Evolutionary conservation across 495 filamentous ascomycete genomes (phyloP).

Genomic region (Aspergillus campestris): DNA sequence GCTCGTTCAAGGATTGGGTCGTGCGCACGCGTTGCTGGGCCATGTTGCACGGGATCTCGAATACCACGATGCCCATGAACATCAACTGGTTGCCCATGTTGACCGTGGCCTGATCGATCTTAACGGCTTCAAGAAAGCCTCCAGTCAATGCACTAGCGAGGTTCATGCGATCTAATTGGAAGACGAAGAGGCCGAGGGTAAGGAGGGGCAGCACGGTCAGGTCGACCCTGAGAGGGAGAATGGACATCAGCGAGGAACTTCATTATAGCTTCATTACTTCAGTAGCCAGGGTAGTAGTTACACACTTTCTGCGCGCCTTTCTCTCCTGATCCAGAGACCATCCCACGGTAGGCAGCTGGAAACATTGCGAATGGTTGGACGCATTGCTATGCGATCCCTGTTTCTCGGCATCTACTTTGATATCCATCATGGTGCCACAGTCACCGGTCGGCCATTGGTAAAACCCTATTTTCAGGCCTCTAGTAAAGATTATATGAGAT

Average conservation of each 20-base stretch:
- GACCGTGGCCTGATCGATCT: conserved; percentile 48
- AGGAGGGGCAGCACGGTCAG: conserved; percentile 44
- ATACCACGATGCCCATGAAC: conserved; percentile 46
- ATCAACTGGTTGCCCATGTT: conserved; percentile 50
- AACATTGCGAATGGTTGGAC: neutral
- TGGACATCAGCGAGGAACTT: neutral
- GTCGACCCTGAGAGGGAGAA: conserved; percentile 31
- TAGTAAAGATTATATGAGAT: too few relatives aligned
- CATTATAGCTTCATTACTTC: neutral
- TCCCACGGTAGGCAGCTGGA: too few relatives aligned
- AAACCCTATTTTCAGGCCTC: too few relatives aligned
- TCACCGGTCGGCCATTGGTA: too few relatives aligned
- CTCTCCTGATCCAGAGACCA: too few relatives aligned
- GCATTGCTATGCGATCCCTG: neutral
- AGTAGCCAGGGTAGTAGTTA: too few relatives aligned
- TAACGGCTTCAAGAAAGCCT: conserved; percentile 43
- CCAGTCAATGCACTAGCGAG: conserved; percentile 43
- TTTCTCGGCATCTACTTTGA: too few relatives aligned
- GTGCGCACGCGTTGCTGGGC: conserved; percentile 34
- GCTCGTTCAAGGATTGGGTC: too few relatives aligned
- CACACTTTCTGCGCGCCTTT: too few relatives aligned
- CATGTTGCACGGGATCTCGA: conserved; percentile 51
- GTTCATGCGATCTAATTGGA: conserved; percentile 48
- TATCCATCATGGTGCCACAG: too few relatives aligned
- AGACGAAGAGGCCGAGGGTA: conserved; percentile 48